Conservation (phyloP, 2,329 filamentous ascomycete species). For the Sarocladium kiliense region DNA sequence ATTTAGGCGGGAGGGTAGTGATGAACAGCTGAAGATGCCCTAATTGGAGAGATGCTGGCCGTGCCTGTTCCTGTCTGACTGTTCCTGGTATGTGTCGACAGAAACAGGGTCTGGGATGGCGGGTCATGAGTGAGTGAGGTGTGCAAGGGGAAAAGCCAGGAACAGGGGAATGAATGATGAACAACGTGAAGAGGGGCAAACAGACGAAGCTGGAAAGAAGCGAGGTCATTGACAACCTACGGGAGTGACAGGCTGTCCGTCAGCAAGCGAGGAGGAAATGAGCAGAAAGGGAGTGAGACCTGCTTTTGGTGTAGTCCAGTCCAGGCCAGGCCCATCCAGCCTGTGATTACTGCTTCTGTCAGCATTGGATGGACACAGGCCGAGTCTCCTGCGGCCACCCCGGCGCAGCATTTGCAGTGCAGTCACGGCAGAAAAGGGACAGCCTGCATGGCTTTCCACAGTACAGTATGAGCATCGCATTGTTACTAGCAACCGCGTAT, state of each 20-base stretch:
- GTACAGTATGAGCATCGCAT: too few species aligned
- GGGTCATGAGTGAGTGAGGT: not conserved
- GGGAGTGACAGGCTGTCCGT: not conserved
- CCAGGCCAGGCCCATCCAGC: not conserved
- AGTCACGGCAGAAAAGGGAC: not conserved
- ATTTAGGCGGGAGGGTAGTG: too few species aligned
- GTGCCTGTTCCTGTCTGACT: too few species aligned
- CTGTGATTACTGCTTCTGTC: not conserved
- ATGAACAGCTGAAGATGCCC: not conserved
- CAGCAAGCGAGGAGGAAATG: not conserved
- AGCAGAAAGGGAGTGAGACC: not conserved
- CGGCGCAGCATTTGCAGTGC: not conserved
- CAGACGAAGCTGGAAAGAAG: not conserved
- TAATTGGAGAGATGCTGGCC: not conserved
- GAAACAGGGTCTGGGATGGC: not conserved
- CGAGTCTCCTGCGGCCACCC: conserved; percentile 3
- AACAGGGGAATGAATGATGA: not conserved
- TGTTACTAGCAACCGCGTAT: too few species aligned
- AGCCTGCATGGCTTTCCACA: not conserved
- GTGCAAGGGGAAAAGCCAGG: not conserved
- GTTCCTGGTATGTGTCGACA: too few species aligned
- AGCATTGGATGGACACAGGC: not conserved
- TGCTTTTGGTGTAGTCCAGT: not conserved
- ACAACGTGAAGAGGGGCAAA: not conserved
- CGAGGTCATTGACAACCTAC: not conserved